Percentiles rank a stretch among this genome's conserved stretches.
Conservation (phyloP, 352 stramenopile genomes). For the Pythium dissotocum region DNA sequence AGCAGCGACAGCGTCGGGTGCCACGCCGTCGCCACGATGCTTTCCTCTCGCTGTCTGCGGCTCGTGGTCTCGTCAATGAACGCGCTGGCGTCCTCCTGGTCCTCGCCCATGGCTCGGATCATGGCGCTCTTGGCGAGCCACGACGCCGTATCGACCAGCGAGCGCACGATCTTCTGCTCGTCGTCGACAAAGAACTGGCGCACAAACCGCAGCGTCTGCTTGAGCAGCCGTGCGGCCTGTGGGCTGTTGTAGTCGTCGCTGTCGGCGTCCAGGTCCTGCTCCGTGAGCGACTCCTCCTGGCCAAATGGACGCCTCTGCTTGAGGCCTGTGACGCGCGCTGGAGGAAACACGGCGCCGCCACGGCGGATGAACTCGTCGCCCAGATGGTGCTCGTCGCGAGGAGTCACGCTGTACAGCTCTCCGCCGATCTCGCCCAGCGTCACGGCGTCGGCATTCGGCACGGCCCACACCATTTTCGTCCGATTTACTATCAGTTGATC, state of each 20-base stretch:
- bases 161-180: conserved; percentile 52
- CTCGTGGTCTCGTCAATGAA: conserved; percentile 22
- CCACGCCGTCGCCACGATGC: conserved; percentile 60
- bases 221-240: conserved; percentile 45
- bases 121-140: conserved; percentile 28
- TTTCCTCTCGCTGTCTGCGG: conserved; percentile 34
- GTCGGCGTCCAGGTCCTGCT: conserved; percentile 37
- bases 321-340: conserved; percentile 49
- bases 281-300: conserved; percentile 57
- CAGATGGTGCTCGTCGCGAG: conserved; percentile 52
- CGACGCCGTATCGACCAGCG: conserved; percentile 29
- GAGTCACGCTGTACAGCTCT: conserved; percentile 71
- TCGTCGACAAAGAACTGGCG: conserved; percentile 63
- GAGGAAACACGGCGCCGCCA: conserved; percentile 54
- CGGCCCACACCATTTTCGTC: conserved; percentile 53
- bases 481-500: background rate
- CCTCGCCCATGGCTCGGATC: conserved; percentile 27
- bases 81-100: conserved; percentile 32
- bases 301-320: conserved; percentile 60
- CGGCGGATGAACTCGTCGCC: conserved; percentile 67
- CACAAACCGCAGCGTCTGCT: conserved; percentile 26
- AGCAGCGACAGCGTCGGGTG: conserved; percentile 56
- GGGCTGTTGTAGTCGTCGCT: conserved; percentile 38
- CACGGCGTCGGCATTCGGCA: conserved; percentile 64
- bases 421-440: conserved; percentile 75